These are phyloP conservation scores for Canariomyces notabilis DNA, from an alignment of 2,329 filamentous ascomycete genomes.

Conservation along the genomic window DNA sequence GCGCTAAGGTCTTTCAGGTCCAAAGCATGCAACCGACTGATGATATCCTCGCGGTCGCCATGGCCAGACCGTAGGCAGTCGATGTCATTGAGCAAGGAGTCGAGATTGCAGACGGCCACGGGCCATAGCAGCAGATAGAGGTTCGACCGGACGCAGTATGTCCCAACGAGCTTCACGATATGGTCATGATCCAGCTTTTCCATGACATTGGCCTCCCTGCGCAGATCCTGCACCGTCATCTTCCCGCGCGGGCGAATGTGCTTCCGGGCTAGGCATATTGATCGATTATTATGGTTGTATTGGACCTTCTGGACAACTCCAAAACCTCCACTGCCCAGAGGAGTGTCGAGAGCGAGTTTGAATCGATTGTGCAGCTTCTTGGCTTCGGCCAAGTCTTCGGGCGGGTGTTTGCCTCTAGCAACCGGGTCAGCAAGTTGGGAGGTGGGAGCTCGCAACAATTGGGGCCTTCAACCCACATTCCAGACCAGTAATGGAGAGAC, in stretches of 20 bases:
- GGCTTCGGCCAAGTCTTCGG: conserved; percentile 26
- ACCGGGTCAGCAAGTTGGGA: conserved; percentile 6
- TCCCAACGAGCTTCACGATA: conserved; percentile 43
- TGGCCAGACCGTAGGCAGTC: conserved; percentile 36
- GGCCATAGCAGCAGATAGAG: conserved; percentile 45
- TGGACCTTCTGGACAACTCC: conserved; percentile 42
- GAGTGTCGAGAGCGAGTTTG: conserved; percentile 26
- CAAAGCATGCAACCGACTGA: conserved; percentile 35
- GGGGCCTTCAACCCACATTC: conserved; percentile 20
- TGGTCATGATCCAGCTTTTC: conserved; percentile 43
- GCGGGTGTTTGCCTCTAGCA: conserved; percentile 29
- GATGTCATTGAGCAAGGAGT: conserved; percentile 39
- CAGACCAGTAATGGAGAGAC: conserved; percentile 27
- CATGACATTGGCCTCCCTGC: conserved; percentile 44
- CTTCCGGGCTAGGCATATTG: conserved; percentile 43
- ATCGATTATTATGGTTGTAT: conserved; percentile 30
- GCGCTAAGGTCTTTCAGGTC: conserved; percentile 35
- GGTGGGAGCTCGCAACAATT: neutral
- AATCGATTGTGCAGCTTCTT: conserved; percentile 28
- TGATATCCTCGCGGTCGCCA: conserved; percentile 38
- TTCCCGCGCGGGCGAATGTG: conserved; percentile 33
- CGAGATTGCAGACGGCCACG: conserved; percentile 42
- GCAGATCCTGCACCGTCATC: conserved; percentile 37
- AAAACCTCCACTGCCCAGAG: conserved; percentile 40
- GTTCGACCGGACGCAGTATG: conserved; percentile 38